Evolutionary conservation across 768 basidiomycete species (phyloP), one percentile per base, ranked within the genome.

Genomic region (Boletales sp.): DNA sequence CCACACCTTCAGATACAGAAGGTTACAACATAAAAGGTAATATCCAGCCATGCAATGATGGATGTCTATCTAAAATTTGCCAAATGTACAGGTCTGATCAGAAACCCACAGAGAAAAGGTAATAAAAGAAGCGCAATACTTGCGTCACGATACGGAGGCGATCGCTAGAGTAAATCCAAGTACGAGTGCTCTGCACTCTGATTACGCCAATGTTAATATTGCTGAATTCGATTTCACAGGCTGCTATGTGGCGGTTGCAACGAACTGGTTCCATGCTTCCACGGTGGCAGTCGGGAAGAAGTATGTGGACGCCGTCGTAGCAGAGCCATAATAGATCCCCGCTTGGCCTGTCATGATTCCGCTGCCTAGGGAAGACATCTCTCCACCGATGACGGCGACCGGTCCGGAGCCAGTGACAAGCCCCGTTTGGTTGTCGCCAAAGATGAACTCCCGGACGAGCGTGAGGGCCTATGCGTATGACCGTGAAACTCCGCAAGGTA

Each of bases 391-490:
- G 36, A 78, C 76, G 4, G 61, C 42, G 34, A 57, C 57, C 11
- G 53, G 28, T 34, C 63, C 68, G 0, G 54, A 54, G 48, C 30
- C 18, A 6, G 58, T 68, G 34, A 88, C 80, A 6, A 80, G 73
- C 0, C 86, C 87, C 2, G 81, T 81, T 31, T 68, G 49, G 63
- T 86, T 84, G 49, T 65, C 67, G 4, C 87, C 86, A 36, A 89
- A 69, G 44, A 89, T 70, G 54, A 87, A 89, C 52, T 89, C 83
- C 17, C 81, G 79, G 13, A 75, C 61, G 63, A 89, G 80, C 17
- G 75, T 75, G 61, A 77, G 74, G 6, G 80, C 83, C 86, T 88
- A 54, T 17, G 8, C 0, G 8, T 6, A 5, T 21, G 21, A 1
- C 8, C 9, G 39, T 40, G 13, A 32, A 49, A 15, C 9, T 3